These are phyloP conservation scores for Syncephalastrum monosporum DNA, from an alignment of 371 early-diverging fungal genomes.

Conservation along the genomic window DNA sequence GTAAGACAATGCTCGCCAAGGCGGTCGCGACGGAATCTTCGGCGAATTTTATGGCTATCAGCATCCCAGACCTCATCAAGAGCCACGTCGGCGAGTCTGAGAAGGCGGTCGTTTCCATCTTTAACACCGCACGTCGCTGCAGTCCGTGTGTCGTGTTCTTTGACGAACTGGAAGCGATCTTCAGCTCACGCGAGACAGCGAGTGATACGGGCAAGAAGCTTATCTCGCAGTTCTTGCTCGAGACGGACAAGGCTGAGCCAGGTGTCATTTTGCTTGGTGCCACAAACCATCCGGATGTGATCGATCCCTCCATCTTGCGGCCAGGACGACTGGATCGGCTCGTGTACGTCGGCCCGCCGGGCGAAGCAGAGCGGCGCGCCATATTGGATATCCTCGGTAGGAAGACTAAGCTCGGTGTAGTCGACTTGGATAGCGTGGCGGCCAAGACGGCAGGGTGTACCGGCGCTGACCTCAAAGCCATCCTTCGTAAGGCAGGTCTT, in stretches of 20 bases:
- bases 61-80: conserved; percentile 93
- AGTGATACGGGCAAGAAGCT: conserved; percentile 68
- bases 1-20: conserved; percentile 86
- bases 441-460: conserved; percentile 57
- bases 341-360: conserved; percentile 78
- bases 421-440: conserved; percentile 57
- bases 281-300: conserved; percentile 84
- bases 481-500: conserved; percentile 77
- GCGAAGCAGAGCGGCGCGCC: conserved; percentile 57
- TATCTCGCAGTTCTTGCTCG: conserved; percentile 74
- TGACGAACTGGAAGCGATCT: conserved; percentile 98
- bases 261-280: conserved; percentile 79
- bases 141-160: conserved; percentile 97
- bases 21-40: conserved; percentile 91
- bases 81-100: conserved; percentile 93
- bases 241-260: conserved; percentile 57
- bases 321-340: conserved; percentile 89
- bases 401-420: conserved; percentile 47
- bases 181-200: conserved; percentile 56
- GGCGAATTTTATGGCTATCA: conserved; percentile 92
- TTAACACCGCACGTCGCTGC: conserved; percentile 86
- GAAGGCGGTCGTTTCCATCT: conserved; percentile 86
- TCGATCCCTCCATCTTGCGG: conserved; percentile 79
- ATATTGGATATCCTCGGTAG: conserved; percentile 70
- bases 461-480: conserved; percentile 83